phyloP scores from a whole-genome alignment of 441 rosid species.

The Cnidoscolus chayamansa region DNA sequence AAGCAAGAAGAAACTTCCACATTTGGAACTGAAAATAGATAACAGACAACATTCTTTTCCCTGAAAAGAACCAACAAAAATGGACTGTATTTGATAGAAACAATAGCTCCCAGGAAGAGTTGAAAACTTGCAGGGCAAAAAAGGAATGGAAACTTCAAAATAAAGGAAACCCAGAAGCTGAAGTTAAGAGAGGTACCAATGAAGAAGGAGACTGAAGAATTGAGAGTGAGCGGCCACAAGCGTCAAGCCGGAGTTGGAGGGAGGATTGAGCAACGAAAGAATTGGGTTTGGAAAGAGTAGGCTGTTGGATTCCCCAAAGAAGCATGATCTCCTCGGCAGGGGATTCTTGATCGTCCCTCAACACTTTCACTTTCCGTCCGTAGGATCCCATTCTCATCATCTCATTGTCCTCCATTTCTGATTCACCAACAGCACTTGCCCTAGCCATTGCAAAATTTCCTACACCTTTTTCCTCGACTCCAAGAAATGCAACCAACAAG shows the following conservation, averaged over 20 bases:
- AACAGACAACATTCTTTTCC: too few species aligned
- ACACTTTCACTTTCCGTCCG: slow-evolving; percentile 52
- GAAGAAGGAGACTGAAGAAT: slow-evolving; percentile 92
- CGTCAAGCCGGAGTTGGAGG: slow-evolving; percentile 66
- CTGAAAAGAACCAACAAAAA: too few species aligned
- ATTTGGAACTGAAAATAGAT: too few species aligned
- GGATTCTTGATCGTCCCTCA: slow-evolving; percentile 42
- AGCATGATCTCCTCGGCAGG: slow-evolving; percentile 86
- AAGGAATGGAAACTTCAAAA: background rate
- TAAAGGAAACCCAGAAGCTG: background rate
- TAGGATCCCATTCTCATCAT: slow-evolving; percentile 51
- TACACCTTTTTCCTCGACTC: too few species aligned
- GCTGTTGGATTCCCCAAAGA: slow-evolving; percentile 86
- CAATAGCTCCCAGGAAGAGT: background rate
- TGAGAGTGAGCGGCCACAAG: slow-evolving; percentile 79
- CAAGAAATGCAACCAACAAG: too few species aligned
- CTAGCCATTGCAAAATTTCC: too few species aligned
- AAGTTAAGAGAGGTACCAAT: slow-evolving; percentile 33
- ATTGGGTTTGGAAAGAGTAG: slow-evolving; percentile 65
- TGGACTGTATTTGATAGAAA: background rate
- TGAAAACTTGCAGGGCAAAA: background rate
- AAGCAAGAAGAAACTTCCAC: too few species aligned
- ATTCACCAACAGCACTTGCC: too few species aligned
- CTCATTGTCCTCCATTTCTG: slow-evolving; percentile 27
- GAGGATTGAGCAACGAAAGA: slow-evolving; percentile 78